Evolutionary conservation across 1,139 yeast species (phyloP).

Genomic region (Suhomyces taliae): DNA sequence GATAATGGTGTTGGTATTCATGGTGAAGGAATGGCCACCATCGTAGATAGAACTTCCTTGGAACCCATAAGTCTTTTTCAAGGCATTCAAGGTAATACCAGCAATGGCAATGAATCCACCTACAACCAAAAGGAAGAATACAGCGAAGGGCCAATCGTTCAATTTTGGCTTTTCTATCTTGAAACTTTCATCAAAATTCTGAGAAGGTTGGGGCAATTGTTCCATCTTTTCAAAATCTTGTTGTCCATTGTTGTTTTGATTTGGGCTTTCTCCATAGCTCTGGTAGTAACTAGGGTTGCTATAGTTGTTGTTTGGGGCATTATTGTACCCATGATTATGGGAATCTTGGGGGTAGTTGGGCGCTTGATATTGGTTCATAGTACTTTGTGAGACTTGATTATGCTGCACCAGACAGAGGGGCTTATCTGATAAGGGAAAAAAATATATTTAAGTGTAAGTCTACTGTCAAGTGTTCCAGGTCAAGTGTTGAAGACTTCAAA

Average conservation of each 20-base stretch:
- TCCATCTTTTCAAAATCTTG: constrained; percentile 27
- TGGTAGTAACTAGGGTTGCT: constrained; percentile 1
- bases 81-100: constrained; percentile 64
- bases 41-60: constrained; percentile 71
- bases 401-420: too few relatives aligned
- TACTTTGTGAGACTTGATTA: background rate
- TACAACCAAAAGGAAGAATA: constrained; percentile 60
- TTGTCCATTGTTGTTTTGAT: constrained; percentile 12
- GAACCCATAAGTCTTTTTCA: constrained; percentile 51
- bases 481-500: too few relatives aligned
- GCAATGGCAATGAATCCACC: constrained; percentile 75
- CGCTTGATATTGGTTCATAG: background rate
- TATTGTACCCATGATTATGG: background rate
- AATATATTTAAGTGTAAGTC: too few relatives aligned
- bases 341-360: background rate
- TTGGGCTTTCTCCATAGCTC: background rate
- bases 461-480: too few relatives aligned
- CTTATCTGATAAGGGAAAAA: too few relatives aligned
- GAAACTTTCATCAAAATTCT: constrained; percentile 63
- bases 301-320: constrained; percentile 4
- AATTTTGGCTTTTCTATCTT: constrained; percentile 62
- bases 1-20: constrained; percentile 73
- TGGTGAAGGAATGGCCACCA: constrained; percentile 51
- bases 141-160: constrained; percentile 73
- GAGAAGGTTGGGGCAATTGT: constrained; percentile 32